Evolutionary conservation across 2,329 filamentous ascomycete genomes (phyloP), one percentile per base, ranked within the genome.

Genomic region (Exophiala bonariae): DNA sequence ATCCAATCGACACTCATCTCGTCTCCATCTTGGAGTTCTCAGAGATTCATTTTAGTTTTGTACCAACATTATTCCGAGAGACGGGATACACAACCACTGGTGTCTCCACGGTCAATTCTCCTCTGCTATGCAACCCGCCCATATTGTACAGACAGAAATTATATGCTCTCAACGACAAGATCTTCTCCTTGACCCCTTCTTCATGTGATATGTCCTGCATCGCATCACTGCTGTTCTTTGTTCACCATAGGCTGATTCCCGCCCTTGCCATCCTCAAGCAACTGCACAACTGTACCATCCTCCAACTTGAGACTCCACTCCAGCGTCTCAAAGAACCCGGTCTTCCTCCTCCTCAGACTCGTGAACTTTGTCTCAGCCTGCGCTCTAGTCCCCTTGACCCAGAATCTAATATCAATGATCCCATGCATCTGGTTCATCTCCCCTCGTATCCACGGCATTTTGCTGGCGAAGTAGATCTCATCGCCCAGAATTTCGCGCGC

Each of bases 371-470:
- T 93, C 64, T 82, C 77, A 6, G 83, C 93, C 58, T 76, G 72
- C 48, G 71, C 74, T 64, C 77, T 83, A 22, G 82, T 88, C 32
- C 93, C 93, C 71, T 87, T 89, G 20, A 99, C 93, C 71, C 81
- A 78, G 68, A 96, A 97, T 46, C 73, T 74, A 49, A 99, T 88
- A 75, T 97, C 79, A 66, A 99, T 96, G 60, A 82, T 78, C 18
- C 93, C 93, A 69, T 92, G 89, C 66, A 97, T 71, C 75, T 96
- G 92, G 72, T 96, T 95, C 79, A 99, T 87, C 73, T 89, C 83
- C 52, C 88, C 88, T 61, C 79, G 76, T 62, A 93, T 91, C 87
- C 87, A 92, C 35, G 88, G 88, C 63, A 92, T 86, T 68, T 85
- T 80, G 63, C 81, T 77, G 58, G 80, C 78, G 70, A 91, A 92